phyloP scores from a whole-genome alignment of 106 monocot species.

The Acanthochlamys bracteata region DNA sequence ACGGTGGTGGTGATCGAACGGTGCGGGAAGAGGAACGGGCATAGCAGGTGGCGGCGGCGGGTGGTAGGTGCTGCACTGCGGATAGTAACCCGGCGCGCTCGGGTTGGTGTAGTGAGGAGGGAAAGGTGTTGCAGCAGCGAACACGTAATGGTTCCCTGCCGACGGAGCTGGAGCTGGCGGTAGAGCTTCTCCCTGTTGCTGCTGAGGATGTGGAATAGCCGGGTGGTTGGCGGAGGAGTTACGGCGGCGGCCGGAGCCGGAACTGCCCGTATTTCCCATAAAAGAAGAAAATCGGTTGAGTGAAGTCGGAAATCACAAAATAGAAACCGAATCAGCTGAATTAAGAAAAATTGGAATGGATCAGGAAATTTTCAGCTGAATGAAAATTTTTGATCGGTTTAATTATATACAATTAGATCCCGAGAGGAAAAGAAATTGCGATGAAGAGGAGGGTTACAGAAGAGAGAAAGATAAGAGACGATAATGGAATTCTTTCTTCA shows the following conservation, averaged over 20 bases:
- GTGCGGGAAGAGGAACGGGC: conserved; percentile 43
- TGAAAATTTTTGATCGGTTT: too few species aligned
- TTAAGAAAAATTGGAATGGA: too few species aligned
- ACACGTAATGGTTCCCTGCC: conserved; percentile 53
- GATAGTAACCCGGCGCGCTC: conserved; percentile 39
- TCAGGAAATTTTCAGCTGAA: too few species aligned
- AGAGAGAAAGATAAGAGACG: too few species aligned
- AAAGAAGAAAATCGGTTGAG: not conserved
- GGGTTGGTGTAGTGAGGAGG: conserved; percentile 58
- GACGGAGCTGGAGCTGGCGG: conserved; percentile 17
- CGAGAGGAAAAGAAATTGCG: too few species aligned
- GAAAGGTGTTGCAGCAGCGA: conserved; percentile 59
- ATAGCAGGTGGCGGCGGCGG: conserved; percentile 50
- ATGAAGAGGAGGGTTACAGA: not conserved
- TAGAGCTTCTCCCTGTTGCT: not conserved
- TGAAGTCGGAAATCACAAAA: too few species aligned
- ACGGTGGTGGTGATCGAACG: conserved; percentile 59
- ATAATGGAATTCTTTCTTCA: not conserved
- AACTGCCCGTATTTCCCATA: conserved; percentile 34
- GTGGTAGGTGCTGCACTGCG: conserved; percentile 28
- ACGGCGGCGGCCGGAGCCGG: conserved; percentile 15
- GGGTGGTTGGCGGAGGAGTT: conserved; percentile 15
- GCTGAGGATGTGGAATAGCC: conserved; percentile 12
- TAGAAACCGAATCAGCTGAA: too few species aligned
- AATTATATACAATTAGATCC: too few species aligned